Base-by-base conservation (phyloP, 768 basidiomycete genomes). In the Amanita inopinata region DNA sequence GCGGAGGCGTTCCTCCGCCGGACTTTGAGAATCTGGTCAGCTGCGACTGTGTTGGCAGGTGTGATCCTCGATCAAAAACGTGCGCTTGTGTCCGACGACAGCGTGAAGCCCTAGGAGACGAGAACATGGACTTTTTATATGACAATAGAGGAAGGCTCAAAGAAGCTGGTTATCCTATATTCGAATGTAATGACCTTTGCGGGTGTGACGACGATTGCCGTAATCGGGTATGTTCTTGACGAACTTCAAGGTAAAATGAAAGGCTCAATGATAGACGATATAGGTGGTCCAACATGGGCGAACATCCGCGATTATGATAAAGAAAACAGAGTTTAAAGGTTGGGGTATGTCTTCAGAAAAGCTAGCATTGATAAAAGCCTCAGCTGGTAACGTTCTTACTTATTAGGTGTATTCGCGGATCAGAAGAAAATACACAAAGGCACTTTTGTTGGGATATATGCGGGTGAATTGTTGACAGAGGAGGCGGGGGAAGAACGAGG, bases 201-300 rank as follows among this genome's bases (percentile, higher is more conserved):
- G 70, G 71, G 2, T 96, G 91, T 60, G 78, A 78, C 10, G 81
- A 84, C 1, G 76, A 82, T 33, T 96, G 91, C 56, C 66, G 64
- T 37, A 94, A 93, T 60, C 63, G 90, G 60, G 43, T 44, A n/a
- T 19, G 43, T 35, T n/a, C 35, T 10, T n/a, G n/a, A n/a, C n/a
- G n/a, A n/a, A n/a, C n/a, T n/a, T n/a, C n/a, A n/a, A n/a, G n/a
- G n/a, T n/a, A n/a, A n/a, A n/a, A n/a, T n/a, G n/a, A n/a, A n/a
- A n/a, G n/a, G n/a, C n/a, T n/a, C n/a, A n/a, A n/a, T n/a, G n/a
- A n/a, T n/a, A n/a, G n/a, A n/a, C n/a, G n/a, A n/a, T n/a, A n/a
- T 43, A 92, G 88, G 85, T 93, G 34, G 83, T 89, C 9, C 90
- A 92, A 53, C 71, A 76, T 45, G 92, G 91, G 1, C 66, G 91